Conservation (phyloP, 495 filamentous ascomycete genomes). For the Stereocaulon alpinum region DNA sequence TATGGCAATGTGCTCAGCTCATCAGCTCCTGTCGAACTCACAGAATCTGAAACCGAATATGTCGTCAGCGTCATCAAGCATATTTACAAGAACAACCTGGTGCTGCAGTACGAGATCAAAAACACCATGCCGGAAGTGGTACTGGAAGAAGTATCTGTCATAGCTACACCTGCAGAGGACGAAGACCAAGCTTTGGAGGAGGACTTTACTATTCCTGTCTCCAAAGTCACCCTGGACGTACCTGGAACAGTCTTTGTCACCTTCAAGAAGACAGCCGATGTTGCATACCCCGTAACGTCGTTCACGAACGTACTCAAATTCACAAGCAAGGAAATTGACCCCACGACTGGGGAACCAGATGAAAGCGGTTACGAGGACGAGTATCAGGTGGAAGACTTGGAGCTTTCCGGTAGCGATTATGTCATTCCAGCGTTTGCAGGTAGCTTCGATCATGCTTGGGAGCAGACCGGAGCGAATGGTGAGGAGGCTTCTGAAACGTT, state of each 20-base stretch:
- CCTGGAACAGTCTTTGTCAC: conserved; percentile 90
- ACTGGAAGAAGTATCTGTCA: conserved; percentile 80
- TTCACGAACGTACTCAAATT: conserved; percentile 95
- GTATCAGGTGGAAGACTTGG: conserved; percentile 92
- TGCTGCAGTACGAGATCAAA: conserved; percentile 95
- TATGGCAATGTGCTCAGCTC: conserved; percentile 89
- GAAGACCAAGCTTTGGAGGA: conserved; percentile 59
- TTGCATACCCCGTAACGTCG: conserved; percentile 56
- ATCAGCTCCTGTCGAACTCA: conserved; percentile 74
- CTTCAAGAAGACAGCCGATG: conserved; percentile 66
- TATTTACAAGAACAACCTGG: conserved; percentile 92
- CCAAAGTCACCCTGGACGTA: conserved; percentile 68
- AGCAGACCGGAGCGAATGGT: conserved; percentile 76
- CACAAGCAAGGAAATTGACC: conserved; percentile 95
- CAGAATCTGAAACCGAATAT: conserved; percentile 96
- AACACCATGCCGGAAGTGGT: conserved; percentile 90
- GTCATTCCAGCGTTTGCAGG: conserved; percentile 85
- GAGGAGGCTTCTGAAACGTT: conserved; percentile 89
- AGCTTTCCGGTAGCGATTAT: conserved; percentile 85
- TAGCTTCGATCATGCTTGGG: conserved; percentile 96
- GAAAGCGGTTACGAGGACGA: conserved; percentile 92
- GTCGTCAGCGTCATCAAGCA: conserved; percentile 91
- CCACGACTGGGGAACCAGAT: conserved; percentile 85
- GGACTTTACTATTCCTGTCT: conserved; percentile 85
- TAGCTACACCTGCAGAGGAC: conserved; percentile 75